Base-by-base conservation (phyloP, 148 eudicot genomes). In the Bassia scoparia region DNA sequence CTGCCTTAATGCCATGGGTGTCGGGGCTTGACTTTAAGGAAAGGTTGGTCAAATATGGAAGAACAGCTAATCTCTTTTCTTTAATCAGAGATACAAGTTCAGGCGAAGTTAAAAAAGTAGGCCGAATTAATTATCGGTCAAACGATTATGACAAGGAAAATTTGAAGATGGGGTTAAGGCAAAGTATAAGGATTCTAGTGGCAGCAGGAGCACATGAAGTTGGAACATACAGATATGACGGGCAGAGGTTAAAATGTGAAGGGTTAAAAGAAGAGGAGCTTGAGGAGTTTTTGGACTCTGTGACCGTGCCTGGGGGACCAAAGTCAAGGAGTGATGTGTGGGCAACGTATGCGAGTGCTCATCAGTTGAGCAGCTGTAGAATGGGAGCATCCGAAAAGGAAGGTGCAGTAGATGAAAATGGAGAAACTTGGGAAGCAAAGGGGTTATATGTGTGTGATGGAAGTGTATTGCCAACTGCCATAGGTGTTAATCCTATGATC, bases 401-500 rank as follows among this genome's bases (percentile, higher is more conserved):
- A 38, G 87, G 96, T 2, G 98, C 87, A 0, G 89, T 92, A 21
- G 89, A 92, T 58, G 91, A 84, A 70, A 85, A 85, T 41, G 97
- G 97, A 24, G 90, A 92, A 84, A 88, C 87, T 68, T 92, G 96
- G 96, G 98, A 92, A 70, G 91, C 88, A 14, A 84, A 87, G 71
- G 91, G 89, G 23, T 65, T 92, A 62, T 92, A 81, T 77, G 98
- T 90, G 44, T 87, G 88, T 58, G 97, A 92, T 75, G 93, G 83
- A 10, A 92, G 97, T 78, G 87, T 87, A 53, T 65, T 90, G 44
- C 97, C 97, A 0, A 75, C 81, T n/a, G 89, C 97, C 35, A 86
- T 92, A 11, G 97, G 97, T 46, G 93, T 92, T 7, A 92, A 92
- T 81, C 97, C 97, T 15, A 92, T 92, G 97, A 86, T 92, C 63